Evolutionary conservation across 1,139 yeast species (phyloP).

Genomic region (Hemisphaericaspora xylofermentans): DNA sequence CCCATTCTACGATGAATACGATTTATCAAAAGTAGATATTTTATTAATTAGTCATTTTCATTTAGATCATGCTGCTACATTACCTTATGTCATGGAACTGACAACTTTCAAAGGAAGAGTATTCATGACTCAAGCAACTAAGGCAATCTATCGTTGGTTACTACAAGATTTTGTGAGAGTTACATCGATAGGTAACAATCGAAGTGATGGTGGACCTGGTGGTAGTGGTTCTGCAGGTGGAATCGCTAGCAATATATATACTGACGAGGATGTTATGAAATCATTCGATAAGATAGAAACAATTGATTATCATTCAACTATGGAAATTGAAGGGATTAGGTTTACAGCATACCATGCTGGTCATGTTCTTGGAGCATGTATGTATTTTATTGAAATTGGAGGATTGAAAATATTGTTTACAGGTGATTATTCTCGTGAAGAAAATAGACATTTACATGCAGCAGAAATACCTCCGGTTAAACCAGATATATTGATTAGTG

Average conservation of each 20-base stretch:
- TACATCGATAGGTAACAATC: conserved; percentile 59
- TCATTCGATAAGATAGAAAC: conserved; percentile 92
- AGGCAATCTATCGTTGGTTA: conserved; percentile 95
- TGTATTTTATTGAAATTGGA: conserved; percentile 93
- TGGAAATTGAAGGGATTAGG: conserved; percentile 89
- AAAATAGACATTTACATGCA: conserved; percentile 89
- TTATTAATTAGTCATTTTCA: conserved; percentile 91
- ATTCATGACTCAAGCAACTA: conserved; percentile 98
- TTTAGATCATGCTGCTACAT: conserved; percentile 94
- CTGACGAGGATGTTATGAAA: conserved; percentile 85
- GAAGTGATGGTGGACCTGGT: conserved; percentile 20
- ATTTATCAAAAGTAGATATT: conserved; percentile 81
- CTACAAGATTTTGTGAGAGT: conserved; percentile 92
- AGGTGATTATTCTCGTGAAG: conserved; percentile 95
- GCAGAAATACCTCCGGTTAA: conserved; percentile 91
- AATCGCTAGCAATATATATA: conserved; percentile 63
- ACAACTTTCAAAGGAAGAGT: conserved; percentile 93
- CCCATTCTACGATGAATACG: conserved; percentile 95
- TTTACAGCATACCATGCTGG: conserved; percentile 99
- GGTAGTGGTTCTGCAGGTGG: conserved; percentile 24
- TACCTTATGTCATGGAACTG: conserved; percentile 97
- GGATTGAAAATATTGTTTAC: conserved; percentile 88
- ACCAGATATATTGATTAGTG: conserved; percentile 90
- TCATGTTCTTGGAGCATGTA: conserved; percentile 97
- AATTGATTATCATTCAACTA: conserved; percentile 91